Base-by-base conservation (phyloP, 768 basidiomycete genomes). In the Hypsizygus marmoreus region DNA sequence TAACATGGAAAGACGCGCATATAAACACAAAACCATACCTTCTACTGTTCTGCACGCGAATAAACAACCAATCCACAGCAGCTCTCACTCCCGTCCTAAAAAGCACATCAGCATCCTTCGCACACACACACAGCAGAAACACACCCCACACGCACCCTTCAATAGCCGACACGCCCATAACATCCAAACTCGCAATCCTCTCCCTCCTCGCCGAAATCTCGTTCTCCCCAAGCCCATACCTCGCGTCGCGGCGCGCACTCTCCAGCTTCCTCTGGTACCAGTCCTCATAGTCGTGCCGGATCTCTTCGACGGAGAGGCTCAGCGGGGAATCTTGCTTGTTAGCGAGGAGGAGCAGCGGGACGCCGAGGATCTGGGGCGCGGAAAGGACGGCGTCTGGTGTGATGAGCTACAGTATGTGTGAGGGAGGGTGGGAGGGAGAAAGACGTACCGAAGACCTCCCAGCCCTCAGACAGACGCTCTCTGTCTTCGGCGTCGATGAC, bases 21-120 rank as follows among this genome's bases (percentile, higher is more conserved):
- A 4, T 13, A 8, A 28, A 28, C 34, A 14, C 13, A 14, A 31
- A 13, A 44, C 13, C 63, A 28, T 47, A 84, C 86, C 82, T 80
- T 52, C 88, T 72, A 53, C 90, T 91, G 54, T 93, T 94, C 67
- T 95, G 92, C 4, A 97, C 94, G 0, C 94, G 79, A 43, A 95
- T 82, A 61, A 95, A 95, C 20, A 98, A 61, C 95, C 95, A 98
- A 59, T 97, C 89, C 2, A 97, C 89, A 0, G 90, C 93, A 39
- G 88, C 88, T 44, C 87, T 79, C 12, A 95, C 85, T 1, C 95
- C 94, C 23, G 90, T 91, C 32, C 94, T 97, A 54, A 8, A n/a
- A 39, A 40, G 4, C 22, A n/a, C 7, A 24, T 22, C 28, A 46
- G 10, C 23, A 13, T 46, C 20, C 4, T 30, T 29, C 11, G n/a